These are phyloP conservation scores for Thermochaetoides thermophila DNA, from an alignment of 495 filamentous ascomycete genomes.

Conservation along the genomic window DNA sequence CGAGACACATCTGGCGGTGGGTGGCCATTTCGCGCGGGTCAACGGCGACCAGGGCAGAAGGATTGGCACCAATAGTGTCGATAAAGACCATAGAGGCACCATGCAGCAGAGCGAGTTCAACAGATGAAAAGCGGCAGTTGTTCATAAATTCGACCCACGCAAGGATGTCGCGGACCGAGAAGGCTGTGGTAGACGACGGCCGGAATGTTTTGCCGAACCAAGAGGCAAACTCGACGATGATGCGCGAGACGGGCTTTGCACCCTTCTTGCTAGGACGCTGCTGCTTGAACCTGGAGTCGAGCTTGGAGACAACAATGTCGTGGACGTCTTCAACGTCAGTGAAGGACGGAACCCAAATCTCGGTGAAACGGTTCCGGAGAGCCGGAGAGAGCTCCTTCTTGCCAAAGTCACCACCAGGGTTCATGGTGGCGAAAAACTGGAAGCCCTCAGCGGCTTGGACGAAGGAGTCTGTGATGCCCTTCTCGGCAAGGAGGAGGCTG, in stretches of 20 bases:
- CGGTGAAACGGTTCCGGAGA: conserved; percentile 89
- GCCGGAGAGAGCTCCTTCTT: conserved; percentile 95
- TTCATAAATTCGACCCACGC: conserved; percentile 94
- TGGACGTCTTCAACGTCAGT: conserved; percentile 72
- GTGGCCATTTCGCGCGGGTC: conserved; percentile 38
- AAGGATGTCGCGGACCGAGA: conserved; percentile 82
- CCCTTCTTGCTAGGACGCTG: conserved; percentile 1
- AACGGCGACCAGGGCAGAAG: conserved; percentile 64
- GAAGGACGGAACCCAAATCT: conserved; percentile 88
- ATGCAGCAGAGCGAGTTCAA: conserved; percentile 44
- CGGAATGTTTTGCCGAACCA: conserved; percentile 81
- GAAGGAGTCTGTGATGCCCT: conserved; percentile 67
- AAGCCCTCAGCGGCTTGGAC: conserved; percentile 68
- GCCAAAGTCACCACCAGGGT: conserved; percentile 94
- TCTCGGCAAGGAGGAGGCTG: conserved; percentile 82
- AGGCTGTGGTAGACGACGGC: conserved; percentile 50
- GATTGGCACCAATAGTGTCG: conserved; percentile 87
- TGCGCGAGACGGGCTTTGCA: conserved; percentile 33
- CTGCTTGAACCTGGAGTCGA: conserved; percentile 28
- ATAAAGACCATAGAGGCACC: conserved; percentile 93
- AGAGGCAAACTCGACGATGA: conserved; percentile 73
- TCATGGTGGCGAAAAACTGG: conserved; percentile 97
- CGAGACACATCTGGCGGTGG: conserved; percentile 57
- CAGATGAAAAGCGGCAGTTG: conserved; percentile 28
- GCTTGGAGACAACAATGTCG: conserved; percentile 68